These are phyloP conservation scores for Terfezia boudieri DNA, from an alignment of 495 filamentous ascomycete species.

Conservation along the genomic window DNA sequence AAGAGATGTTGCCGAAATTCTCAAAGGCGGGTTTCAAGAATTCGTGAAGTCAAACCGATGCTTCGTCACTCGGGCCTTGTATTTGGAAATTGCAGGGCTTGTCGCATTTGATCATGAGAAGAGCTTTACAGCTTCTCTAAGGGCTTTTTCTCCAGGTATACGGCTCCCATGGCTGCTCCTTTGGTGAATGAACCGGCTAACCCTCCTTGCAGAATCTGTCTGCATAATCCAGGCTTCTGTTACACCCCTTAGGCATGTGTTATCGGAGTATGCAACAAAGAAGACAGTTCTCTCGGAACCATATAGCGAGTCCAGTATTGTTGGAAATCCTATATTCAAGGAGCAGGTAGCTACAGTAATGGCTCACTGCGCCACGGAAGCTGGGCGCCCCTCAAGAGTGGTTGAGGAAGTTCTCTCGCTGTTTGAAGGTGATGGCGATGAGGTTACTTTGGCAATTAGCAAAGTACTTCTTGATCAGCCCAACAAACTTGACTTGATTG, in stretches of 20 bases:
- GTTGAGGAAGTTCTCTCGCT: not conserved
- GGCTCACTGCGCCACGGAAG: not conserved
- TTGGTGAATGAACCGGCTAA: not conserved
- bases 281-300: not conserved
- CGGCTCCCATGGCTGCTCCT: not conserved
- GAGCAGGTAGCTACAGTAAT: not conserved
- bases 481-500: not conserved
- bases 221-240: not conserved
- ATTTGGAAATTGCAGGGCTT: constrained; percentile 11
- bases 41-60: constrained; percentile 10
- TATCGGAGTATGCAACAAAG: not conserved
- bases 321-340: not conserved
- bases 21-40: not conserved
- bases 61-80: constrained; percentile 17
- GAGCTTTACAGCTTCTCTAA: not conserved
- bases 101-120: constrained; percentile 1
- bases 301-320: not conserved
- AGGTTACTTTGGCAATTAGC: not conserved
- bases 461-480: not conserved
- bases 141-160: not conserved
- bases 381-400: no score
- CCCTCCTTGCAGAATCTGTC: not conserved
- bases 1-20: not conserved
- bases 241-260: not conserved
- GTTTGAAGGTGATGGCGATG: not conserved